phyloP scores from a whole-genome alignment of 1,284 basidiomycete genomes.

The Cutaneotrichosporon mucoides region DNA sequence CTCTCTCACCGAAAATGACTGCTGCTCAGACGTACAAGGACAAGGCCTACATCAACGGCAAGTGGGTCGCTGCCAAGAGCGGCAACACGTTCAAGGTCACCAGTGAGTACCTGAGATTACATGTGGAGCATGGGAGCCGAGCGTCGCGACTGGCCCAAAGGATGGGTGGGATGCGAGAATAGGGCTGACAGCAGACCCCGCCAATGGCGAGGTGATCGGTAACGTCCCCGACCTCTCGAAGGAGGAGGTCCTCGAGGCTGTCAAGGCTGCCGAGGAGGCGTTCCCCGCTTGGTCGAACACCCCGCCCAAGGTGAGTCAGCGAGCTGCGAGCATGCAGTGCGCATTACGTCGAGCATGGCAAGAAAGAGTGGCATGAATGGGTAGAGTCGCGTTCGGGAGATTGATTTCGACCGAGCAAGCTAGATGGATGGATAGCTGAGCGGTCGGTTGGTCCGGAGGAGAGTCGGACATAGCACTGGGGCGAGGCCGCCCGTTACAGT shows the following conservation, averaged over 20 bases:
- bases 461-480: too few relatives aligned
- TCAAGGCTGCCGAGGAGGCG: constrained; percentile 66
- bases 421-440: too few relatives aligned
- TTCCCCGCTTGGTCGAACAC: constrained; percentile 75
- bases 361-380: too few relatives aligned
- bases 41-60: constrained; percentile 68
- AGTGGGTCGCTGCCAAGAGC: constrained; percentile 70
- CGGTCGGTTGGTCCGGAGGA: too few relatives aligned
- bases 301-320: constrained; percentile 47
- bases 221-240: constrained; percentile 78
- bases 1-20: constrained; percentile 9
- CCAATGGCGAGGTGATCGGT: constrained; percentile 68
- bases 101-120: constrained; percentile 54
- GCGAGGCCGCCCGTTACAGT: too few relatives aligned
- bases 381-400: too few relatives aligned
- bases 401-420: too few relatives aligned
- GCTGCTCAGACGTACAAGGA: constrained; percentile 10
- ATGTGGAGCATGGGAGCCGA: too few relatives aligned
- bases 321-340: neutral
- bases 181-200: constrained; percentile 60
- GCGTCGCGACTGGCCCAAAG: too few relatives aligned
- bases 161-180: too few relatives aligned
- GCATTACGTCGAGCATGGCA: too few relatives aligned
- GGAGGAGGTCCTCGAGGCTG: constrained; percentile 70
- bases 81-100: constrained; percentile 65